phyloP scores from a whole-genome alignment of 257 asterid species.

The Ilex asprella region DNA sequence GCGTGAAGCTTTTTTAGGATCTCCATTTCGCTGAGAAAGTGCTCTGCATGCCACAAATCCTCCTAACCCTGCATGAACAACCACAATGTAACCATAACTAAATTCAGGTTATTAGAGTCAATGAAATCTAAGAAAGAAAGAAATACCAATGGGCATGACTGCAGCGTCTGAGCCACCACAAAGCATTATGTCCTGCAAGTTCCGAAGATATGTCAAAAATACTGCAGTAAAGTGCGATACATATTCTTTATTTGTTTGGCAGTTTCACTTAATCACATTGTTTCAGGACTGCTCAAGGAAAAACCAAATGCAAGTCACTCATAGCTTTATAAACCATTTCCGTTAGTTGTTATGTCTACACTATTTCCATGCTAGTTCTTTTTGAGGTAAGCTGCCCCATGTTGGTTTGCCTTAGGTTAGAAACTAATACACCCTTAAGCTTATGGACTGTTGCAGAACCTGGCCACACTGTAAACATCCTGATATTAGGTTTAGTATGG shows the following conservation, averaged over 20 bases:
- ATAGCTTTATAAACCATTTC: constrained; percentile 27
- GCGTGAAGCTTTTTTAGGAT: constrained; percentile 62
- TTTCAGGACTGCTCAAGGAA: not conserved
- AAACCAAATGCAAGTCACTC: constrained; percentile 4
- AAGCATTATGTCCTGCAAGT: constrained; percentile 44
- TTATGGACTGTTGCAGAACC: too few species aligned
- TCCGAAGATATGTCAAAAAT: not conserved
- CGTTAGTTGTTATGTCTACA: too few species aligned
- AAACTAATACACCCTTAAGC: too few species aligned
- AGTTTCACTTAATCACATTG: not conserved
- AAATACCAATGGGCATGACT: constrained; percentile 35
- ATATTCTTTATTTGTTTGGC: too few species aligned
- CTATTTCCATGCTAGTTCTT: too few species aligned
- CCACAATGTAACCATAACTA: not conserved
- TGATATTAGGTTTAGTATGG: too few species aligned
- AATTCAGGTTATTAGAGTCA: not conserved
- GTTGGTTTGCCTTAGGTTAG: too few species aligned
- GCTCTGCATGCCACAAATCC: constrained; percentile 75
- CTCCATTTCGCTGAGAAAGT: constrained; percentile 62
- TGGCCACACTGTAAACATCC: too few species aligned
- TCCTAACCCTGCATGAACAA: constrained; percentile 29
- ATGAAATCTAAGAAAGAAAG: not conserved
- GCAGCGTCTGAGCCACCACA: constrained; percentile 72
- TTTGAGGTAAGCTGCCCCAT: too few species aligned
- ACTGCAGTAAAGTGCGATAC: not conserved